Evolutionary conservation across 2,329 filamentous ascomycete genomes (phyloP), one percentile per base, ranked within the genome.

Genomic region (Alternaria gaisen): DNA sequence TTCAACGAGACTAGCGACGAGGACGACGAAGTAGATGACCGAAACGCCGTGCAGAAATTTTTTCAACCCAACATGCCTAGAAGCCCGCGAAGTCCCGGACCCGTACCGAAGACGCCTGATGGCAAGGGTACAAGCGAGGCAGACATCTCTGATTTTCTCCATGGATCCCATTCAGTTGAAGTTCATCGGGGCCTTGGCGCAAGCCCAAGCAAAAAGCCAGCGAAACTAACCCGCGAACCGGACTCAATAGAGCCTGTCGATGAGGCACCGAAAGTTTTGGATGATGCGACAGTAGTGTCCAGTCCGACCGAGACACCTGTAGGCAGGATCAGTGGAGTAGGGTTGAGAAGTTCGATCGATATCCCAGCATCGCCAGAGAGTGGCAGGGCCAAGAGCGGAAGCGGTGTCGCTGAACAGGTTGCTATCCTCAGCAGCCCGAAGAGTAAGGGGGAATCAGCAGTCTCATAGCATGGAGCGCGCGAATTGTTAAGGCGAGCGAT

Each of bases 1-100:
- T 83, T 84, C 54, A 82, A 83, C 40, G 80, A 77, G 18, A 81
- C 80, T n/a, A 81, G 77, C 10, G 81, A 83, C 48, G 80, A 82
- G 36, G 80, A 80, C 5, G 83, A 84, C 38, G 81, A 81, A 16
- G 73, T 80, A 4, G 78, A 80, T 36, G 77, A 79, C 28, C 77
- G 75, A n/a, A 77, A 71, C 42, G 69, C 73, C 3, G 63, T 78
- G 7, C 75, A 79, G 61, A 75, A 70, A 42, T 79, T 77, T 57
- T 61, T 80, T n/a, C 75, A 77, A 48, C 64, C 73, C 10, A 65
- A 64, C 20, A 67, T 62, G 40, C 61, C 61, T 18, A 75, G 66
- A 46, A 54, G 50, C 4, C 56, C 69, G 2, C 65, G 58, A 46
- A 68, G 60, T 18, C 65, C 57, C 9, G 64, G 64, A 4, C 42